Percentiles rank a stretch among this genome's conserved stretches.
Conservation (phyloP, 495 filamentous ascomycete species). For the Tuber aestivum region DNA sequence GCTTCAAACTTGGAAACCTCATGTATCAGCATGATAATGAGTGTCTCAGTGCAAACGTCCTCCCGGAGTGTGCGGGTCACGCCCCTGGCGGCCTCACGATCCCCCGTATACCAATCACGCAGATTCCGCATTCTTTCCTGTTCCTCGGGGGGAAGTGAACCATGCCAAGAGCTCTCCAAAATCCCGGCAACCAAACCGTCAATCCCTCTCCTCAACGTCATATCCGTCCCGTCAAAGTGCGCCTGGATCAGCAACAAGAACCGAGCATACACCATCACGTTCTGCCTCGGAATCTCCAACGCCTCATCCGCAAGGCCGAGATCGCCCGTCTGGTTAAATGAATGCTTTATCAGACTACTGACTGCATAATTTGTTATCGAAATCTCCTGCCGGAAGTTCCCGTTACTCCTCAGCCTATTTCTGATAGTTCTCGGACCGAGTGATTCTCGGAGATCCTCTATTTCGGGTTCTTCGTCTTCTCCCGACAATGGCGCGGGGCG, state of each 20-base stretch:
- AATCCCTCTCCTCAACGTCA: background rate
- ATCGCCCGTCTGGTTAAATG: background rate
- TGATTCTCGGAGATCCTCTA: background rate
- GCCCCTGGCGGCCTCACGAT: background rate
- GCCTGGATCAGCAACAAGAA: background rate
- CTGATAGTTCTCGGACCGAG: background rate
- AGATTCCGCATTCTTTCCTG: background rate
- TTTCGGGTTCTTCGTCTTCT: background rate
- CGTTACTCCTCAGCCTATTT: background rate
- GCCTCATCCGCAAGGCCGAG: background rate
- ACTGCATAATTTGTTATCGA: background rate
- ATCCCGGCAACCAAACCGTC: background rate
- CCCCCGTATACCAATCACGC: background rate
- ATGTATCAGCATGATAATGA: constrained; percentile 30
- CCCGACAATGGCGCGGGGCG: background rate
- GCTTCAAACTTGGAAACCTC: constrained; percentile 30
- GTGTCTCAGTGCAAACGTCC: constrained; percentile 23
- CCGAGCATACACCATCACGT: background rate
- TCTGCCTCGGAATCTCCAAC: background rate
- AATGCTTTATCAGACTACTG: background rate
- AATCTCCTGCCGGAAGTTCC: background rate
- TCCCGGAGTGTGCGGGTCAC: constrained; percentile 15
- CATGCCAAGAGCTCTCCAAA: background rate
- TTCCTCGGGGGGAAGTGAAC: background rate
- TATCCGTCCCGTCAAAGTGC: background rate